phyloP scores from a whole-genome alignment of 257 asterid species.

The Nicotiana attenuata region DNA sequence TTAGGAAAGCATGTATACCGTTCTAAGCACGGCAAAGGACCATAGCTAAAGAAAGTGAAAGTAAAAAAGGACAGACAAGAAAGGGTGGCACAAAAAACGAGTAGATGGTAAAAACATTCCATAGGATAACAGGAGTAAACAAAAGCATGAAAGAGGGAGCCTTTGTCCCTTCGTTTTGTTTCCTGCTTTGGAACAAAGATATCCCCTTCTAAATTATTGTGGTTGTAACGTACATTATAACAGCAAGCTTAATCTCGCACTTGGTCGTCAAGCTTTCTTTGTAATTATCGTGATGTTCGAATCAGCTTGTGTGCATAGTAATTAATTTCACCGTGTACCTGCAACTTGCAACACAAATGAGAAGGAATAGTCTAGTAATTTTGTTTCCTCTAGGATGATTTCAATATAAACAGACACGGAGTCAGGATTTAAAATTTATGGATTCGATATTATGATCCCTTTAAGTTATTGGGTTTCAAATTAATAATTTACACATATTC shows the following conservation, averaged over 20 bases:
- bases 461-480: too few species aligned
- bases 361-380: too few species aligned
- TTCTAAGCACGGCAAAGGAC: not conserved
- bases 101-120: not conserved
- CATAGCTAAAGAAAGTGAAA: not conserved
- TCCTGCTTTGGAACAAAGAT: constrained; percentile 9
- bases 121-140: not conserved
- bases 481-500: too few species aligned
- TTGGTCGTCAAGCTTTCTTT: not conserved
- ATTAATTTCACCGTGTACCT: too few species aligned
- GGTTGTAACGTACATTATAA: not conserved
- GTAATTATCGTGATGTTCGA: too few species aligned
- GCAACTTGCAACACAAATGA: too few species aligned
- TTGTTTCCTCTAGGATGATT: too few species aligned
- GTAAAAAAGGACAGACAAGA: not conserved
- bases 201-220: not conserved
- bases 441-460: rapidly evolving
- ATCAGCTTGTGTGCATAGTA: too few species aligned
- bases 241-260: not conserved
- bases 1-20: not conserved
- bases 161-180: constrained; percentile 5
- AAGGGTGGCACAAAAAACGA: not conserved
- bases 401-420: too few species aligned
- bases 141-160: not conserved
- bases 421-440: too few species aligned